These are phyloP conservation scores for Colletotrichum costaricense DNA, from an alignment of 2,329 filamentous ascomycete genomes.

Conservation along the genomic window DNA sequence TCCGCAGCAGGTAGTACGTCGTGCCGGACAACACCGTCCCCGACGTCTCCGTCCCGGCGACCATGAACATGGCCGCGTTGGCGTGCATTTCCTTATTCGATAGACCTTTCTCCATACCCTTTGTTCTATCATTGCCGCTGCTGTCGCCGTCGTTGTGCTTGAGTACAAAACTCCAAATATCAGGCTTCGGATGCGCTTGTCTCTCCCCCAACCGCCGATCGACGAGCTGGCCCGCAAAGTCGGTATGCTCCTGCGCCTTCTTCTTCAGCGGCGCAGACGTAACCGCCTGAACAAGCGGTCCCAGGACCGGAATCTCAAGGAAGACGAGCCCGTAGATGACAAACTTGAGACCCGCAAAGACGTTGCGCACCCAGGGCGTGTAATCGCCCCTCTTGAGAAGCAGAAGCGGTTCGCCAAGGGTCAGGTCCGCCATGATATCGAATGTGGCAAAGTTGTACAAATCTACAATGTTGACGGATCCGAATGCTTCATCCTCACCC, in stretches of 20 bases:
- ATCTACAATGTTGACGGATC: constrained; percentile 25
- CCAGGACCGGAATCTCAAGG: constrained; percentile 26
- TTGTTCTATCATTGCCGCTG: background rate
- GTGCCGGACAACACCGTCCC: constrained; percentile 54
- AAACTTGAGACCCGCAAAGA: constrained; percentile 37
- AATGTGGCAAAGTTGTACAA: constrained; percentile 43
- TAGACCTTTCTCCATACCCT: background rate
- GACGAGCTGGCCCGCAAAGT: constrained; percentile 22
- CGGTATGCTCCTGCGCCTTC: constrained; percentile 25
- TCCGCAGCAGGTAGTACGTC: constrained; percentile 51
- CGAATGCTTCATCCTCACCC: background rate
- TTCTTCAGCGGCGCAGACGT: constrained; percentile 19
- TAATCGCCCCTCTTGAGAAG: constrained; percentile 40
- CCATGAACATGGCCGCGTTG: constrained; percentile 40
- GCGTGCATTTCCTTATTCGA: constrained; percentile 19
- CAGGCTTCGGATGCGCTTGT: constrained; percentile 18
- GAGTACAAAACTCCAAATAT: constrained; percentile 33
- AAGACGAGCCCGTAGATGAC: constrained; percentile 25
- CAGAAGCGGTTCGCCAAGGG: constrained; percentile 44
- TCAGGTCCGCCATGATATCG: constrained; percentile 45
- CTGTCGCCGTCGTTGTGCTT: background rate
- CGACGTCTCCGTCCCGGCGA: constrained; percentile 58
- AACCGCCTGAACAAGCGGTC: constrained; percentile 17
- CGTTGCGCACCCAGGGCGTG: constrained; percentile 41
- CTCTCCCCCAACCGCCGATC: constrained; percentile 10